Base-by-base conservation (phyloP, 768 basidiomycete species). In the Termitomyces sp. region DNA sequence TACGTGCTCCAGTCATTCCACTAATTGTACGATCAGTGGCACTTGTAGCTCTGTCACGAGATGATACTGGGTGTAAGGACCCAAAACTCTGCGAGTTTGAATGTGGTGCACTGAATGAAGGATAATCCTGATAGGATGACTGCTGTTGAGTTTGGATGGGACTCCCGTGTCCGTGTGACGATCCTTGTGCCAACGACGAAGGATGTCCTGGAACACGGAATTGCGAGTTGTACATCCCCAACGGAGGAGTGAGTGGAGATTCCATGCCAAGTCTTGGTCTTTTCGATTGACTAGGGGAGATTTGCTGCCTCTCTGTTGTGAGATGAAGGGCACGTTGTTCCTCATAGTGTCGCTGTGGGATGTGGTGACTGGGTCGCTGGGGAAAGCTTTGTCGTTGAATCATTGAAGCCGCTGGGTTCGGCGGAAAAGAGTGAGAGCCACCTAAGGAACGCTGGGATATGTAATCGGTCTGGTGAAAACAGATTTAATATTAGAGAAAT, bases 391-490 rank as follows among this genome's bases (percentile, higher is more conserved):
- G 50, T 20, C 49, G 18, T 12, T 58, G 57, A 15, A 54, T 45
- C 38, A 54, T 20, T 9, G 53, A 58, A 2, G 57, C 43, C 22
- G 57, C 50, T 5, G 57, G 50, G 10, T 47, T 58, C 2, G 53
- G 50, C 12, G 53, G 49, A 27, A 52, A 59, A 1, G 53, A 54
- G 23, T 55, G 57, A 33, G 57, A 35, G 2, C 41, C 45, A 3
- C 18, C 43, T n/a, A 54, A 40, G 2, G 54, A 51, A 4, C 49
- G 53, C 16, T 42, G 49, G 3, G 42, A 11, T 25, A 56, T 38
- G 18, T 54, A 54, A n/a, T 58, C 39, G 13, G 49, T 42, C 57
- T 58, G 36, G 5, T 1, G 6, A n/a, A 27, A 7, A 10, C 4
- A 20, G 13, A n/a, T 3, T 29, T n/a, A 22, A 35, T 20, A 36